Percentiles rank a stretch among this genome's conserved stretches.
These are phyloP conservation scores for Scedosporium minutisporum DNA, from an alignment of 2,329 filamentous ascomycete genomes.

Conservation along the genomic window DNA sequence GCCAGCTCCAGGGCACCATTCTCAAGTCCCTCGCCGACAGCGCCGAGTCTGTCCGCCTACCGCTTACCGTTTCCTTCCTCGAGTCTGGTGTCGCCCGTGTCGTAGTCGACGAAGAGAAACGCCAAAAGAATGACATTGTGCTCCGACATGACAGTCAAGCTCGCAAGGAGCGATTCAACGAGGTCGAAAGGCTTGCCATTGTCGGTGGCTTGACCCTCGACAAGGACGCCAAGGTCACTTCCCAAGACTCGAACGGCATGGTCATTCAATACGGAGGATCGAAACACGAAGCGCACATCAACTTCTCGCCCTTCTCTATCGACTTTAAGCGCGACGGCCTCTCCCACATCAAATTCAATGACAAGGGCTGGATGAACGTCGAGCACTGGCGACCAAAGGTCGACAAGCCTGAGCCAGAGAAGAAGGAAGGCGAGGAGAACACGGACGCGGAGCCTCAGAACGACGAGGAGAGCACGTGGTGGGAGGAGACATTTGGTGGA, in stretches of 20 bases:
- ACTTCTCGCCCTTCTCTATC: constrained; percentile 71
- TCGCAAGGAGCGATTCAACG: constrained; percentile 90
- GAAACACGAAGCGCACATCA: constrained; percentile 74
- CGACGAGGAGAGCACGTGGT: constrained; percentile 81
- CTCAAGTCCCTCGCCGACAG: constrained; percentile 61
- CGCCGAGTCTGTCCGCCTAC: constrained; percentile 64
- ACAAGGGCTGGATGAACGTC: constrained; percentile 80
- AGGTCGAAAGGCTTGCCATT: constrained; percentile 76
- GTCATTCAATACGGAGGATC: constrained; percentile 73
- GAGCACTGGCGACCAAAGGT: constrained; percentile 92
- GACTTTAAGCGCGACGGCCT: constrained; percentile 78
- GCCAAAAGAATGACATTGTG: constrained; percentile 80
- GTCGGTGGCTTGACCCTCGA: constrained; percentile 71
- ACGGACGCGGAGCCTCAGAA: constrained; percentile 24
- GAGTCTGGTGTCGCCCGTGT: constrained; percentile 83
- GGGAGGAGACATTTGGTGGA: constrained; percentile 93
- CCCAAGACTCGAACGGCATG: constrained; percentile 56
- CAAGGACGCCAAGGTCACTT: constrained; percentile 57
- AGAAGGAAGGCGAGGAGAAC: constrained; percentile 39
- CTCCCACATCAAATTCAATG: constrained; percentile 80
- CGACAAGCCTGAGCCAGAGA: constrained; percentile 45
- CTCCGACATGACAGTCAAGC: constrained; percentile 74
- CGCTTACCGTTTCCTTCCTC: constrained; percentile 78
- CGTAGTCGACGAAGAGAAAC: constrained; percentile 82
- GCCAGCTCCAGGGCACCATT: constrained; percentile 70